Evolutionary conservation across 2,329 filamentous ascomycete species (phyloP).

Genomic region (Sporothrix globosa): DNA sequence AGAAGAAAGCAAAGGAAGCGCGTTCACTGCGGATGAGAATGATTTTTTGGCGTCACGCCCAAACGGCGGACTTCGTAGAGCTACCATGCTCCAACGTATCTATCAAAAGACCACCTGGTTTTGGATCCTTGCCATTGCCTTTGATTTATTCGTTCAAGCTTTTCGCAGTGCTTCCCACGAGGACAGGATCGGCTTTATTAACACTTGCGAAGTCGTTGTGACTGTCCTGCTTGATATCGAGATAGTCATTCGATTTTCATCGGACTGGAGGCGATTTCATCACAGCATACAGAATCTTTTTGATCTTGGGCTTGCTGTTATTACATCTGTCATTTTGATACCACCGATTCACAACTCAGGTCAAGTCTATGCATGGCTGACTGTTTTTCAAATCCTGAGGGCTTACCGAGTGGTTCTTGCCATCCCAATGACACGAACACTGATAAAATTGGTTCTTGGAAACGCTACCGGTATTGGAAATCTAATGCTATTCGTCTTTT

Average conservation of each 20-base stretch:
- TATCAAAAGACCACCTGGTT: constrained; percentile 75
- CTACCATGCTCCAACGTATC: constrained; percentile 64
- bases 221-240: constrained; percentile 80
- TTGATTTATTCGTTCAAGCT: constrained; percentile 77
- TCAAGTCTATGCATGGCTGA: constrained; percentile 81
- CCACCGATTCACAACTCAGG: constrained; percentile 75
- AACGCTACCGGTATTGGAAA: constrained; percentile 93
- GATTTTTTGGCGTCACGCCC: constrained; percentile 43
- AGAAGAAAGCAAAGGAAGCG: constrained; percentile 92
- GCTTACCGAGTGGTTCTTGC: constrained; percentile 91
- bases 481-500: constrained; percentile 92
- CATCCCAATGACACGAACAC: constrained; percentile 80
- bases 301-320: constrained; percentile 77
- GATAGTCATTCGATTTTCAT: constrained; percentile 75
- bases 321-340: constrained; percentile 83
- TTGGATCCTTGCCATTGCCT: constrained; percentile 81
- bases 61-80: constrained; percentile 47
- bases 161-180: constrained; percentile 78
- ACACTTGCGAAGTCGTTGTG: constrained; percentile 71
- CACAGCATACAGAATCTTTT: constrained; percentile 73
- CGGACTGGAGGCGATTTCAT: constrained; percentile 82
- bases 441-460: constrained; percentile 85
- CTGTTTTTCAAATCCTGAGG: constrained; percentile 88
- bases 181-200: constrained; percentile 65
- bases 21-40: constrained; percentile 78